Evolutionary conservation across 768 basidiomycete species (phyloP).

Genomic region (Calocera viscosa): DNA sequence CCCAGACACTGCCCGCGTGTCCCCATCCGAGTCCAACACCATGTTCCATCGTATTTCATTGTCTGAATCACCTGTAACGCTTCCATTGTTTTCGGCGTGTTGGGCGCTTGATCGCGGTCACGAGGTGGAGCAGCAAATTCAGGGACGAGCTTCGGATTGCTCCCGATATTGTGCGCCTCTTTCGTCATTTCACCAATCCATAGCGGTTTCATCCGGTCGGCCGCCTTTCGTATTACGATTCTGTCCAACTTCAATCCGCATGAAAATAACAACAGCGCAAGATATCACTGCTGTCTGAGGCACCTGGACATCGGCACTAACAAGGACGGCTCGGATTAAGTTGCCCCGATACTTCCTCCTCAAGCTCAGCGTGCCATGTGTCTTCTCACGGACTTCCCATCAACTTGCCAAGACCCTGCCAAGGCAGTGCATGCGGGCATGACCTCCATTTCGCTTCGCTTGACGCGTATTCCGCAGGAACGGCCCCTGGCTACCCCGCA

Average conservation of each 20-base stretch:
- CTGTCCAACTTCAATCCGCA: not conserved
- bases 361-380: too few species aligned
- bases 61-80: too few species aligned
- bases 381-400: not conserved
- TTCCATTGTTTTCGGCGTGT: not conserved
- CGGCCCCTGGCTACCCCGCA: not conserved
- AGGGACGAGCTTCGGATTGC: not conserved
- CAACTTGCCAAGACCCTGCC: not conserved
- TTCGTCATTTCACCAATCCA: conserved; percentile 4
- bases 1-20: not conserved
- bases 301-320: too few species aligned
- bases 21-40: too few species aligned
- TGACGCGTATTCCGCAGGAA: not conserved
- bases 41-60: too few species aligned
- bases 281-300: too few species aligned
- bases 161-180: conserved; percentile 3
- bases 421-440: not conserved
- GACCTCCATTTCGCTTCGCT: not conserved
- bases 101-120: not conserved
- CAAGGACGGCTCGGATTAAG: too few species aligned
- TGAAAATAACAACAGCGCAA: too few species aligned
- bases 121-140: not conserved
- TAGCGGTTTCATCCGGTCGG: not conserved
- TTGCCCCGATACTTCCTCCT: too few species aligned
- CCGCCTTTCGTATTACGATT: not conserved